A percentile compares a stretch with the other conserved stretches of the same genome.
Evolutionary conservation across 2,329 filamentous ascomycete genomes (phyloP).

Genomic region (Pseudocercospora fuligena): DNA sequence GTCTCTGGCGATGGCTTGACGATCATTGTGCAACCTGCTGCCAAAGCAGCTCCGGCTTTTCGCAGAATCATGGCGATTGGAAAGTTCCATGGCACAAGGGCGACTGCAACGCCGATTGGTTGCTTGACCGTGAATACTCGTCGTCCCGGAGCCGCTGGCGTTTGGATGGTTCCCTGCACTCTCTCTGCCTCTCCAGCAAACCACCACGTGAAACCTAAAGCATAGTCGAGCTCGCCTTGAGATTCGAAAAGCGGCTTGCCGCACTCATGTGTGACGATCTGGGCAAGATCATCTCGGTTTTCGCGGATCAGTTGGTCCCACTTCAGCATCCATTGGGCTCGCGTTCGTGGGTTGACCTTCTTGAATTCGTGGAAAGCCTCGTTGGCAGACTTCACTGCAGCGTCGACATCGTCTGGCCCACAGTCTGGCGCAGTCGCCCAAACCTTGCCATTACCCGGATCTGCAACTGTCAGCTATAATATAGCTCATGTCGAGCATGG

Average conservation of each 20-base stretch:
- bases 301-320: conserved; percentile 69
- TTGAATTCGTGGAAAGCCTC: conserved; percentile 65
- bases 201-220: conserved; percentile 61
- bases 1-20: conserved; percentile 73
- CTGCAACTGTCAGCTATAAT: conserved; percentile 41
- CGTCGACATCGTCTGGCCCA: conserved; percentile 64
- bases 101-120: conserved; percentile 70
- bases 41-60: conserved; percentile 70
- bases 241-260: conserved; percentile 59
- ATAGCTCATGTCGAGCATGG: background rate
- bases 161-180: conserved; percentile 65
- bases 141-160: conserved; percentile 64
- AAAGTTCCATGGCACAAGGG: conserved; percentile 74
- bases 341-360: conserved; percentile 63
- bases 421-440: conserved; percentile 56
- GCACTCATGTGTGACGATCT: conserved; percentile 65
- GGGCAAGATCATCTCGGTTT: conserved; percentile 65
- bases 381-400: conserved; percentile 63
- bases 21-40: conserved; percentile 76
- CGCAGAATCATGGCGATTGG: conserved; percentile 62
- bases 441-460: conserved; percentile 56
- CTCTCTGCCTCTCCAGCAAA: conserved; percentile 65
- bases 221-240: conserved; percentile 60
- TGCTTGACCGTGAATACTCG: conserved; percentile 76
- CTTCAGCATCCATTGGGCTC: conserved; percentile 66